Evolutionary conservation across 163 green algal genomes (phyloP).

Genomic region (Scenedesmus sp.): DNA sequence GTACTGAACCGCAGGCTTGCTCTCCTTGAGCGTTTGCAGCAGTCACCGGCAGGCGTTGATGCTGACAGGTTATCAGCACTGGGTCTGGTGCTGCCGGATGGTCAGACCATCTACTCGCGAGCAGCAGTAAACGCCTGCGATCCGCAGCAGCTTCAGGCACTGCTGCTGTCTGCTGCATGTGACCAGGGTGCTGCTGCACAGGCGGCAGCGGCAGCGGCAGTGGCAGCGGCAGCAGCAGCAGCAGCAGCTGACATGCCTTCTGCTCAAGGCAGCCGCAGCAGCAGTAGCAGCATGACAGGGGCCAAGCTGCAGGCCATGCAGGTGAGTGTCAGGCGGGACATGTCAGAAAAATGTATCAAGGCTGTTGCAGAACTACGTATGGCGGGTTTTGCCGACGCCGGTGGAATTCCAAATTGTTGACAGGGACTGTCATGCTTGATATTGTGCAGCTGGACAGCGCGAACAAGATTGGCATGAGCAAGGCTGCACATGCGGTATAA

Average conservation of each 20-base stretch:
- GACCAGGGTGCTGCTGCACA: neutral
- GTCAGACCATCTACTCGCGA: conserved; percentile 2
- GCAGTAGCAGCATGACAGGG: conserved; percentile 10
- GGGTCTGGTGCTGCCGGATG: neutral
- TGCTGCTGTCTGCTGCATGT: neutral
- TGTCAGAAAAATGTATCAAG: neutral
- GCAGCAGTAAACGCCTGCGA: neutral
- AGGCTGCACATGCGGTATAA: neutral
- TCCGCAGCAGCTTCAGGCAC: neutral
- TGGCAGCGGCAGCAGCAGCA: neutral
- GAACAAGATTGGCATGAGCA: neutral
- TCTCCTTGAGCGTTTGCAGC: neutral
- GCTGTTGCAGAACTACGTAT: too few species aligned
- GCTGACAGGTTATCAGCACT: neutral
- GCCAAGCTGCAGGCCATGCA: neutral
- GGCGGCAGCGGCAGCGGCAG: neutral
- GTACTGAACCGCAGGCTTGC: neutral
- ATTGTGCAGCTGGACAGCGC: too few species aligned
- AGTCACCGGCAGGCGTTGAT: neutral
- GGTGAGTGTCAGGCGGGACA: neutral
- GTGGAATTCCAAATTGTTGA: too few species aligned
- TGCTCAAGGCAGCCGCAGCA: conserved; percentile 22
- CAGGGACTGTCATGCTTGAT: too few species aligned
- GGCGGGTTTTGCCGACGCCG: too few species aligned
- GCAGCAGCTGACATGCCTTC: neutral